Evolutionary conservation across 179 eudicot genomes (phyloP), one percentile per base, ranked within the genome.

Genomic region (Gypsophila paniculata): DNA sequence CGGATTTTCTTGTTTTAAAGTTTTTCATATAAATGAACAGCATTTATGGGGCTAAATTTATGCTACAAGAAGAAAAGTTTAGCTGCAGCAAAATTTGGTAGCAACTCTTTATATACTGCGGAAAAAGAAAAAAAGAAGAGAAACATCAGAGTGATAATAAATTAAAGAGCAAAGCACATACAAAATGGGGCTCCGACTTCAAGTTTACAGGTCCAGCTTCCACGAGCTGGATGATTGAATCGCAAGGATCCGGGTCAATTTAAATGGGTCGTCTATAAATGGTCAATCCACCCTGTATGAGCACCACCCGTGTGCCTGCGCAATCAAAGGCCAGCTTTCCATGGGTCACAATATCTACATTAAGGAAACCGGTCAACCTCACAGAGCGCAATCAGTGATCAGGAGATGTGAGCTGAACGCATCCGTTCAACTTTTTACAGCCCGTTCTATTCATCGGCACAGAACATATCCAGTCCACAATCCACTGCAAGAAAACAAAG

Each of bases 391-490:
- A 57, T 57, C 61, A 23, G 61, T 57, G 61, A 59, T 54, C 66
- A 58, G 38, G 61, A 75, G 61, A 58, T 17, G 79, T 75, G 48
- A 77, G 75, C 65, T 67, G 75, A 74, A 74, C 67, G 65, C 44
- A 58, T 65, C 72, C 39, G 75, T 49, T 68, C 9, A 78, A 74
- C 70, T 72, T 32, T 66, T 75, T 68, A 75, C 82, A 70, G 65
- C 76, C 79, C 74, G 69, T 69, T 72, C 64, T 77, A 58, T 66
- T 36, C 48, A 34, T 62, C 68, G 52, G n/a, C 68, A 64, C 52
- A 64, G 39, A 9, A 44, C 52, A 21, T 64, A 64, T 48, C 52
- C 69, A 72, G 65, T 79, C 72, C 59, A 14, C 86, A 29, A 59
- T 34, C 8, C 39, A 65, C 79, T 75, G 72, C 19, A 67, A 68